Evolutionary conservation across 176 grass and related monocot genomes (phyloP).

Genomic region (Lolium rigidum): DNA sequence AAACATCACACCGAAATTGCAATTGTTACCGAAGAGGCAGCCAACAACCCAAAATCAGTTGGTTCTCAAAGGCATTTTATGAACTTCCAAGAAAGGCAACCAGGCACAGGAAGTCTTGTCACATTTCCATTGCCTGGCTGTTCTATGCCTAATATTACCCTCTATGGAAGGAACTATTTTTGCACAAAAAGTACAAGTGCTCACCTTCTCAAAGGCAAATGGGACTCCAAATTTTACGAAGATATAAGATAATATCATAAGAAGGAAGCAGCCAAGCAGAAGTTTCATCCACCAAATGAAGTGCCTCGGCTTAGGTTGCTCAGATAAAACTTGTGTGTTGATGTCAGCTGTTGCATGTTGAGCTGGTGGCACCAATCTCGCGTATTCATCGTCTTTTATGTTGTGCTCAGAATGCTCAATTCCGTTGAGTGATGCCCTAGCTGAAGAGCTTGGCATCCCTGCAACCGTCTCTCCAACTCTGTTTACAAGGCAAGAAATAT

Average conservation of each 20-base stretch:
- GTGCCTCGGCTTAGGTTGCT: conserved; percentile 48
- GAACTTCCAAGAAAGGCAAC: not conserved
- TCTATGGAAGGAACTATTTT: not conserved
- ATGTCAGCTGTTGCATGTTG: conserved; percentile 44
- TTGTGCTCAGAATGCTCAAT: conserved; percentile 55
- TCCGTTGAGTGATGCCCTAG: conserved; percentile 12
- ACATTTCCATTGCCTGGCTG: not conserved
- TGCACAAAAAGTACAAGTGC: not conserved
- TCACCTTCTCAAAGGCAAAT: conserved; percentile 92
- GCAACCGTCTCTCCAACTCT: not conserved
- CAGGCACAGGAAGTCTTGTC: not conserved
- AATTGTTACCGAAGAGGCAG: not conserved
- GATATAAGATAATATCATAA: conserved; percentile 54
- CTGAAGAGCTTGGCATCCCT: conserved; percentile 45
- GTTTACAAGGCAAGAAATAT: conserved; percentile 35
- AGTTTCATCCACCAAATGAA: conserved; percentile 89
- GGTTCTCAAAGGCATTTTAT: not conserved
- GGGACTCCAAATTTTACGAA: conserved; percentile 84
- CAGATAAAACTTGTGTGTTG: conserved; percentile 31
- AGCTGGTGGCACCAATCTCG: conserved; percentile 65
- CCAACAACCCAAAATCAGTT: not conserved
- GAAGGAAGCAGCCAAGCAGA: conserved; percentile 56
- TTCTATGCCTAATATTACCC: conserved; percentile 14
- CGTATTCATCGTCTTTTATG: conserved; percentile 79
- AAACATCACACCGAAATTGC: not conserved